phyloP scores from a whole-genome alignment of 441 rosid species.

The Brassica balearica region DNA sequence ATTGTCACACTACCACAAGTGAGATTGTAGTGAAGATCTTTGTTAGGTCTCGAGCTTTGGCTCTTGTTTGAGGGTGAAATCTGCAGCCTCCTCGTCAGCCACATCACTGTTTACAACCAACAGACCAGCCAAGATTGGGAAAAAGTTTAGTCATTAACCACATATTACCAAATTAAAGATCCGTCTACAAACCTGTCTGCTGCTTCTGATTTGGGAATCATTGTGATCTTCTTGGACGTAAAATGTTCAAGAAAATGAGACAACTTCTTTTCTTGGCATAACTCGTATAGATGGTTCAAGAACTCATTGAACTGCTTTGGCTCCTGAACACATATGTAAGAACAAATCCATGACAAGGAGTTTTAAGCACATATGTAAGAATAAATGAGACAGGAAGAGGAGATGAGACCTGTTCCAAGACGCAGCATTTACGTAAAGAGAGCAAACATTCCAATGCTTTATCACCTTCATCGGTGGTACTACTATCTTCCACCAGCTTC shows the following conservation, averaged over 20 bases:
- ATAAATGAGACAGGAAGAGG: neutral
- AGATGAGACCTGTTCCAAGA: conserved; percentile 74
- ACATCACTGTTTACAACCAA: conserved; percentile 61
- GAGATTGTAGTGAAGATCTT: neutral
- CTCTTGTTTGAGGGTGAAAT: conserved; percentile 55
- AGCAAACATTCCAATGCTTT: conserved; percentile 64
- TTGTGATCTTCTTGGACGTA: conserved; percentile 53
- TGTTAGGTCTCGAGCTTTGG: conserved; percentile 48
- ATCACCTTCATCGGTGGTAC: conserved; percentile 46
- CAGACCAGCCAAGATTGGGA: conserved; percentile 11
- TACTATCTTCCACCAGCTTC: conserved; percentile 51
- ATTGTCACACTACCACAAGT: neutral
- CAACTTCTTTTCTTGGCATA: conserved; percentile 53
- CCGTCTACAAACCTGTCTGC: conserved; percentile 69
- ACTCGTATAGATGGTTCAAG: conserved; percentile 47
- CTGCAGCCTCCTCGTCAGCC: conserved; percentile 62
- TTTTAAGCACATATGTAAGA: conserved; percentile 7
- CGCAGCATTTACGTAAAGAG: conserved; percentile 87
- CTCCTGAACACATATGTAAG: conserved; percentile 59
- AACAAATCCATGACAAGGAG: neutral
- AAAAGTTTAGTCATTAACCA: neutral
- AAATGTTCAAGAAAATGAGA: conserved; percentile 57
- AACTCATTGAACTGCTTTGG: conserved; percentile 83
- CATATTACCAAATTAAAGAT: conserved; percentile 2
- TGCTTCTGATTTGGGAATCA: conserved; percentile 87